A percentile compares a stretch with the other conserved stretches of the same genome.
Evolutionary conservation across 345 rosid species (phyloP).

Genomic region (Camelina laxa): DNA sequence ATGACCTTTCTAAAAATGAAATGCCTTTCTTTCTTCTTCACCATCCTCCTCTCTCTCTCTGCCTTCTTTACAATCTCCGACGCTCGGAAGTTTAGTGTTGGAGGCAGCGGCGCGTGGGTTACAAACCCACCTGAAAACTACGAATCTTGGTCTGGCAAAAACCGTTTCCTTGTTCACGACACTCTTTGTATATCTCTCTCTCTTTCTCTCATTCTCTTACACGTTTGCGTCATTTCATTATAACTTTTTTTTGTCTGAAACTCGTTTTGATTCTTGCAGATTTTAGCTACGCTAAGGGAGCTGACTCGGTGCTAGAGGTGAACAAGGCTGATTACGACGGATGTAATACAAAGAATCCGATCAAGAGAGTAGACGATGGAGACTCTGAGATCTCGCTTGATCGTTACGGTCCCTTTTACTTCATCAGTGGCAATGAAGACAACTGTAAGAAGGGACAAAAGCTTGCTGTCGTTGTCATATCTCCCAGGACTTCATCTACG

Average conservation of each 20-base stretch:
- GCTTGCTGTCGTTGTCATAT: conserved; percentile 63
- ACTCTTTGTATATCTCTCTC: conserved; percentile 57
- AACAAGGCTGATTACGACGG: conserved; percentile 54
- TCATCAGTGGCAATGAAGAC: conserved; percentile 69
- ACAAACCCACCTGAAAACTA: conserved; percentile 63
- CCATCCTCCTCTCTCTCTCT: conserved; percentile 23
- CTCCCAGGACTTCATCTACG: conserved; percentile 46
- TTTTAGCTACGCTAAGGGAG: conserved; percentile 74
- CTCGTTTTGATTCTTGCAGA: conserved; percentile 45
- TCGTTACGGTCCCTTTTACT: conserved; percentile 80
- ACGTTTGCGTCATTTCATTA: not conserved
- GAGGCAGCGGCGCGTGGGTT: conserved; percentile 84
- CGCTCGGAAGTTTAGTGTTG: conserved; percentile 61
- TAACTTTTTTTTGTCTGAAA: conserved; percentile 14
- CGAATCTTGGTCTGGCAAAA: conserved; percentile 71
- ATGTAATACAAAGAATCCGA: conserved; percentile 66
- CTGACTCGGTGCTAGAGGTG: conserved; percentile 73
- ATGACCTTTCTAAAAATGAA: conserved; percentile 17
- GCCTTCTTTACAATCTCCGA: conserved; percentile 24
- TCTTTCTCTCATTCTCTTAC: not conserved
- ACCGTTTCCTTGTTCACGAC: conserved; percentile 80
- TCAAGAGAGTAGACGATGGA: conserved; percentile 58
- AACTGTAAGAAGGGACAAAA: conserved; percentile 75
- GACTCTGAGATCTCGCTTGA: conserved; percentile 59
- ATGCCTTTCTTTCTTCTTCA: conserved; percentile 31